These are phyloP conservation scores for Xylogone sp. DNA, from an alignment of 2,329 filamentous ascomycete species.

Conservation along the genomic window DNA sequence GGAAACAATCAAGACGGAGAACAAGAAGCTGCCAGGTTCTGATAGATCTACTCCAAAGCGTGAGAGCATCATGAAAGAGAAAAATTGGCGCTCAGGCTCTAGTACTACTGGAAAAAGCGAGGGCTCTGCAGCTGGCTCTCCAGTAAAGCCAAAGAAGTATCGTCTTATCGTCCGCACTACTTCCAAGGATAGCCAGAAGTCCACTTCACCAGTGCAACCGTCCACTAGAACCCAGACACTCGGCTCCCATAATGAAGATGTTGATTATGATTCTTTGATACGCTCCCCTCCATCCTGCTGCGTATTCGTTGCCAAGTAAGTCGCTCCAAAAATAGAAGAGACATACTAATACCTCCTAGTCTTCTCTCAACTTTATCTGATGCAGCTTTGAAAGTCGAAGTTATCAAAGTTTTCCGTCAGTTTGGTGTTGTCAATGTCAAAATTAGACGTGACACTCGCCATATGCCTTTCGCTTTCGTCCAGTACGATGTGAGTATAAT, in stretches of 20 bases:
- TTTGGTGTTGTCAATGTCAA: conserved; percentile 59
- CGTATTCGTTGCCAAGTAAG: conserved; percentile 65
- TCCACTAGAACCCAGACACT: conserved; percentile 3
- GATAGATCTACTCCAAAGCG: conserved; percentile 19
- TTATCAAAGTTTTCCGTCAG: conserved; percentile 48
- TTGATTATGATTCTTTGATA: conserved; percentile 23
- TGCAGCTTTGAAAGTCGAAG: conserved; percentile 44
- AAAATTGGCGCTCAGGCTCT: conserved; percentile 23
- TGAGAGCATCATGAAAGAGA: conserved; percentile 13
- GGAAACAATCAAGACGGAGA: not conserved
- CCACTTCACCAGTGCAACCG: not conserved
- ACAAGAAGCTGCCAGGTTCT: conserved; percentile 8
- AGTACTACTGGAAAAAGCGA: conserved; percentile 11
- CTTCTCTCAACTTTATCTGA: conserved; percentile 49
- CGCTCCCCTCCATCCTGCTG: conserved; percentile 48
- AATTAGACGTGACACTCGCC: conserved; percentile 54
- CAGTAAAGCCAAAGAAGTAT: conserved; percentile 6
- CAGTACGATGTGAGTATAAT: conserved; percentile 53
- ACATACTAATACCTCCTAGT: conserved; percentile 31
- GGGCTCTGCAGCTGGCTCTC: conserved; percentile 10
- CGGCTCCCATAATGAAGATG: conserved; percentile 7
- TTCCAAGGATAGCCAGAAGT: not conserved
- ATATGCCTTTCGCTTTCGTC: conserved; percentile 62
- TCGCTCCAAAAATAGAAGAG: conserved; percentile 11
- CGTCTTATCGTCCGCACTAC: not conserved